phyloP scores from a whole-genome alignment of 2,329 filamentous ascomycete species.

The Aureobasidium sp. region DNA sequence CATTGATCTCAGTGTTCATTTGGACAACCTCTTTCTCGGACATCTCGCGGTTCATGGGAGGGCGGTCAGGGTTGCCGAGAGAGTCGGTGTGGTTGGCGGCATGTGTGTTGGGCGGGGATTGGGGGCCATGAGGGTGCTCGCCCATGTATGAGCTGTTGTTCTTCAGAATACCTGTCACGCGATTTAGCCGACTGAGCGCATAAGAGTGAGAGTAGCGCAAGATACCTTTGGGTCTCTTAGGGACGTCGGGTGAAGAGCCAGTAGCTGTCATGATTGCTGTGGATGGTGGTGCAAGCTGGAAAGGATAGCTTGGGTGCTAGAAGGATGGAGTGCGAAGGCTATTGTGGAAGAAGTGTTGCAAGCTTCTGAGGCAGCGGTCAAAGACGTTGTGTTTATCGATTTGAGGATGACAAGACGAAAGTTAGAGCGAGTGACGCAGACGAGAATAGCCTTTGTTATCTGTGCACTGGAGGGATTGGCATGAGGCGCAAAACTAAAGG shows the following conservation, averaged over 20 bases:
- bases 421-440: neutral
- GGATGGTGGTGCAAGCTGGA: neutral
- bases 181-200: neutral
- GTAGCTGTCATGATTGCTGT: constrained; percentile 2
- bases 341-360: neutral
- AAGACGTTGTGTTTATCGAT: neutral
- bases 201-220: neutral
- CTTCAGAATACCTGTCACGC: constrained; percentile 73
- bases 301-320: neutral
- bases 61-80: constrained; percentile 26
- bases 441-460: constrained; percentile 1
- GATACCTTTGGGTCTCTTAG: constrained; percentile 38
- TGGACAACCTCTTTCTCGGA: constrained; percentile 84
- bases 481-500: constrained; percentile 1
- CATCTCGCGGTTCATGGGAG: constrained; percentile 41
- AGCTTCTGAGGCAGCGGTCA: neutral
- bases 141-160: constrained; percentile 57
- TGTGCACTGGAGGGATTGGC: neutral
- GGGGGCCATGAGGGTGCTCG: constrained; percentile 43
- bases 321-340: neutral
- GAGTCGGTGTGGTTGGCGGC: constrained; percentile 23
- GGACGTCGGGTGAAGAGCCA: constrained; percentile 17
- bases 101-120: constrained; percentile 37
- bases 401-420: neutral
- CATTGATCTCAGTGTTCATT: constrained; percentile 90